phyloP scores from a whole-genome alignment of 805 yeast species.

The Pichia ethanolica region DNA sequence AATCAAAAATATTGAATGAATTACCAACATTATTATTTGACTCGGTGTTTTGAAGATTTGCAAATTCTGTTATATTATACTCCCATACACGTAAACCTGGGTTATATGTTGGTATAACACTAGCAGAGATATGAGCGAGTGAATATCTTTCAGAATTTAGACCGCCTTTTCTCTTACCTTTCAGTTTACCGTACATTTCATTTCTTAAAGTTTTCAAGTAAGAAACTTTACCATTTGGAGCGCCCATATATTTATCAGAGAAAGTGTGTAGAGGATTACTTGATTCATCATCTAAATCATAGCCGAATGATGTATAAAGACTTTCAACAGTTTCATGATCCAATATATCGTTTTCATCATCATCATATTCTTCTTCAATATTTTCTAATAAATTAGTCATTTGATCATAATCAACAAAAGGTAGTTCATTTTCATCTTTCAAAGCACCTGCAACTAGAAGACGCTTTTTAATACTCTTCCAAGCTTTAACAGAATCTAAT shows the following conservation, averaged over 20 bases:
- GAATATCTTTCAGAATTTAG: slow-evolving; percentile 51
- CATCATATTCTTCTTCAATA: slow-evolving; percentile 15
- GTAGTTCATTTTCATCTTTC: slow-evolving; percentile 13
- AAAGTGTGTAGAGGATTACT: slow-evolving; percentile 7
- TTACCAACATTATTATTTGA: neutral
- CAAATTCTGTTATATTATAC: slow-evolving; percentile 60
- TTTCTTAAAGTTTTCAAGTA: slow-evolving; percentile 58
- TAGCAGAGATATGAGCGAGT: slow-evolving; percentile 60
- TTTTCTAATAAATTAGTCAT: slow-evolving; percentile 15
- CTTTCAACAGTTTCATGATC: slow-evolving; percentile 11
- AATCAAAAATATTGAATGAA: neutral
- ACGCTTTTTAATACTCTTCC: slow-evolving; percentile 37
- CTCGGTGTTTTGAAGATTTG: neutral
- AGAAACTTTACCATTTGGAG: slow-evolving; percentile 56
- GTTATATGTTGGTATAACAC: slow-evolving; percentile 78
- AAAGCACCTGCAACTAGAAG: slow-evolving; percentile 18
- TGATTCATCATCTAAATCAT: slow-evolving; percentile 20
- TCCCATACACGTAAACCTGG: slow-evolving; percentile 85
- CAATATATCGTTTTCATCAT: slow-evolving; percentile 15
- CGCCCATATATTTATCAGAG: slow-evolving; percentile 45
- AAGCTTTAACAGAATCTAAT: slow-evolving; percentile 61
- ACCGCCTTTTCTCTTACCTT: slow-evolving; percentile 39
- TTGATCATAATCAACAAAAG: slow-evolving; percentile 19
- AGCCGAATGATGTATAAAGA: slow-evolving; percentile 6
- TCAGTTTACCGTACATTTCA: slow-evolving; percentile 41